Evolutionary conservation across 441 rosid genomes (phyloP).

Genomic region (Metrosideros polymorpha): DNA sequence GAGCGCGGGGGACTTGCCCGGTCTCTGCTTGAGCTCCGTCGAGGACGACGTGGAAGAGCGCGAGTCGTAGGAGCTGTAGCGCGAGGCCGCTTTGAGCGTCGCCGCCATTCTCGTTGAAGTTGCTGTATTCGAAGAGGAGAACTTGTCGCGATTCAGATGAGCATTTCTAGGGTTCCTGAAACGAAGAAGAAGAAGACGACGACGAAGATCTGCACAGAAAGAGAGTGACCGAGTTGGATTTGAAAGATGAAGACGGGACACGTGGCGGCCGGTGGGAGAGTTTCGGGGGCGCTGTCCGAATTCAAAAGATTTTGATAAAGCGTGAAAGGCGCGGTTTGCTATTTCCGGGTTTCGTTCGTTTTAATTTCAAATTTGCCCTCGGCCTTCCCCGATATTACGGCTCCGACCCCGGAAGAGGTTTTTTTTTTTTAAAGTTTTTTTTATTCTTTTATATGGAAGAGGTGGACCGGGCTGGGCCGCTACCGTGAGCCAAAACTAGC

Average conservation of each 20-base stretch:
- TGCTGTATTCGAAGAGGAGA: background rate
- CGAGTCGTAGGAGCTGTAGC: slow-evolving; percentile 65
- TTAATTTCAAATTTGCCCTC: background rate
- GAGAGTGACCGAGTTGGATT: background rate
- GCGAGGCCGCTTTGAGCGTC: slow-evolving; percentile 23
- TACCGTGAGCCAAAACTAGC: accelerated
- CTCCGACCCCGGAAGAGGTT: too few relatives aligned
- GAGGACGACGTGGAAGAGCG: slow-evolving; percentile 63
- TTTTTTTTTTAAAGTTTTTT: too few relatives aligned
- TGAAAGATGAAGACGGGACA: background rate
- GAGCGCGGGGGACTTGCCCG: background rate
- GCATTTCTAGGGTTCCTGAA: background rate
- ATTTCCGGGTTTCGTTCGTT: background rate
- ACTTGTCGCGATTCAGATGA: background rate
- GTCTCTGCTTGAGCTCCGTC: slow-evolving; percentile 20
- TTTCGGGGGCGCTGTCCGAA: background rate
- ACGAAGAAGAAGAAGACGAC: background rate
- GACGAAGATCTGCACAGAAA: background rate
- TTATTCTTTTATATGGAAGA: background rate
- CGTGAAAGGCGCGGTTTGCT: background rate
- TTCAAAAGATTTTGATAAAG: background rate
- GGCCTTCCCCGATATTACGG: too few relatives aligned
- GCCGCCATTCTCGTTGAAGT: background rate
- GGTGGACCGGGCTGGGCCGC: background rate
- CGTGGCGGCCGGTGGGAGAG: background rate